phyloP scores from a whole-genome alignment of 1,284 basidiomycete genomes.

The Leccinum cinnamomeum region DNA sequence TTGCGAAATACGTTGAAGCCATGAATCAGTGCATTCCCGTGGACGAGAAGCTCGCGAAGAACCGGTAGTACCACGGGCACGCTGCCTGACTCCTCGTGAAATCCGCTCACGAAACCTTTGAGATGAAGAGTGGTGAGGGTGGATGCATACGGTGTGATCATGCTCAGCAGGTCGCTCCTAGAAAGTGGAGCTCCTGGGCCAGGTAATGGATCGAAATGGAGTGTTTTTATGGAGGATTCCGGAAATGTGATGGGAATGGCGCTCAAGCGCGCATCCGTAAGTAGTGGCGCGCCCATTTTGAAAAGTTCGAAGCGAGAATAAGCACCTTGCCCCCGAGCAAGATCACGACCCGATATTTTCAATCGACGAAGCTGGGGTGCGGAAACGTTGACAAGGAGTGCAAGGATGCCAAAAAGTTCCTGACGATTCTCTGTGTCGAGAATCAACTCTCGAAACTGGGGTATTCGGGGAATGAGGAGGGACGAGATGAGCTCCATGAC shows the following conservation, averaged over 20 bases:
- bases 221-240: constrained; percentile 23
- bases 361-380: constrained; percentile 31
- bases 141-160: constrained; percentile 30
- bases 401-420: constrained; percentile 28
- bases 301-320: constrained; percentile 34
- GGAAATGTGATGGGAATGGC: constrained; percentile 36
- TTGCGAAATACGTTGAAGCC: constrained; percentile 38
- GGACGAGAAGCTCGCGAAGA: constrained; percentile 31
- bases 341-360: constrained; percentile 33
- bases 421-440: constrained; percentile 35
- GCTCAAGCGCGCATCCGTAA: constrained; percentile 32
- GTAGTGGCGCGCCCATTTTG: constrained; percentile 29
- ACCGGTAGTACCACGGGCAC: constrained; percentile 33
- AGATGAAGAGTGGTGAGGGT: constrained; percentile 35
- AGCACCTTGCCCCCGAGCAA: constrained; percentile 26
- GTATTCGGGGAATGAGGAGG: constrained; percentile 31
- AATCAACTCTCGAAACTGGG: constrained; percentile 34
- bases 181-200: constrained; percentile 31
- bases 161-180: constrained; percentile 30
- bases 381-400: constrained; percentile 24
- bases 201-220: constrained; percentile 34
- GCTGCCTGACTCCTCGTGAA: constrained; percentile 36
- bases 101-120: constrained; percentile 34
- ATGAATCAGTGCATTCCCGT: constrained; percentile 35
- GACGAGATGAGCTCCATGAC: constrained; percentile 29